phyloP scores from a whole-genome alignment of 1,284 basidiomycete genomes.

The Meira nashicola region DNA sequence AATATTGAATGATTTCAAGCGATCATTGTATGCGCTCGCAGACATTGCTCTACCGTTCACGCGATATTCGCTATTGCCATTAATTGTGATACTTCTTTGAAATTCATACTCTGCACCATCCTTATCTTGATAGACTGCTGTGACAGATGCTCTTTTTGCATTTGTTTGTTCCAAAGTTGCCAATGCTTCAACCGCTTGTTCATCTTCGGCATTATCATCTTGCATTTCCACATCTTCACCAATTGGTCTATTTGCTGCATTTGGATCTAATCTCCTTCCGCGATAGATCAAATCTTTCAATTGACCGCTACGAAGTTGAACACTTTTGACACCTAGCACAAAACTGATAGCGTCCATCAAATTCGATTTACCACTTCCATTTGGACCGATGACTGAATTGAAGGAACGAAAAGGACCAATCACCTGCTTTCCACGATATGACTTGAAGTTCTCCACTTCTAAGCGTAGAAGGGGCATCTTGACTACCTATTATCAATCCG shows the following conservation, averaged over 20 bases:
- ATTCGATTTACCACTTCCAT: conserved; percentile 98
- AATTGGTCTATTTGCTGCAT: conserved; percentile 55
- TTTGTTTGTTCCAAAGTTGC: conserved; percentile 55
- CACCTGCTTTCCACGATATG: conserved; percentile 75
- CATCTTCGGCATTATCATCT: conserved; percentile 63
- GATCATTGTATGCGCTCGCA: conserved; percentile 39
- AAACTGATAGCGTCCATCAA: conserved; percentile 99
- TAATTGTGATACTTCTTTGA: conserved; percentile 79
- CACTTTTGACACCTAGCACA: conserved; percentile 90
- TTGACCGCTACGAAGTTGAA: conserved; percentile 85
- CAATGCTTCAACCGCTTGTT: conserved; percentile 54
- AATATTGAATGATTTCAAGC: conserved; percentile 63
- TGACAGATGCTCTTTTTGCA: conserved; percentile 87
- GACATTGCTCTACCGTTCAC: conserved; percentile 41
- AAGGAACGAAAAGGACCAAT: conserved; percentile 90
- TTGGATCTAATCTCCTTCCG: conserved; percentile 64
- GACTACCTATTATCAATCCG: neutral
- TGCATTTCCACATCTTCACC: conserved; percentile 52
- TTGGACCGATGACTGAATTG: conserved; percentile 89
- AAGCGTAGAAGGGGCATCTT: conserved; percentile 47
- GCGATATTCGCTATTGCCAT: conserved; percentile 64
- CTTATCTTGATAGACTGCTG: conserved; percentile 78
- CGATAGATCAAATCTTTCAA: conserved; percentile 93
- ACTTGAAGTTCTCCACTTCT: conserved; percentile 52
- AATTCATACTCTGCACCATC: conserved; percentile 79